Evolutionary conservation across 1,139 yeast species (phyloP).

Genomic region (Debaryomyces robertsiae): DNA sequence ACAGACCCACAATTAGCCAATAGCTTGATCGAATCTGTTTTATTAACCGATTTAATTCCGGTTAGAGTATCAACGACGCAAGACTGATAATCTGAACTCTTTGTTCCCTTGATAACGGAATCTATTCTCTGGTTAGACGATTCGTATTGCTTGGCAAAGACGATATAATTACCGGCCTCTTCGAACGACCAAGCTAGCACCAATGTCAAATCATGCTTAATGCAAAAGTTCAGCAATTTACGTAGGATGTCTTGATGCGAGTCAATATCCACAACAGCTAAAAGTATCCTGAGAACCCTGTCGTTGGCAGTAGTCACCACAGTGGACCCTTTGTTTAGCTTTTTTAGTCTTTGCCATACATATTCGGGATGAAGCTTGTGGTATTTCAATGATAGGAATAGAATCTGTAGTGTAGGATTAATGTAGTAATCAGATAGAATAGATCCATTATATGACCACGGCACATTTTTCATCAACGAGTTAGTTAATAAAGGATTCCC

Average conservation of each 20-base stretch:
- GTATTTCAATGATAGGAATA: conserved; percentile 77
- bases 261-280: conserved; percentile 79
- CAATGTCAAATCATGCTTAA: conserved; percentile 70
- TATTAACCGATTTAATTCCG: conserved; percentile 55
- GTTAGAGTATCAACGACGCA: conserved; percentile 55
- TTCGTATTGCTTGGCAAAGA: conserved; percentile 52
- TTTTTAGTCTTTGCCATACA: conserved; percentile 67
- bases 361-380: conserved; percentile 90
- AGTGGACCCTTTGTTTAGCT: conserved; percentile 39
- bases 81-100: conserved; percentile 49
- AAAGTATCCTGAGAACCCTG: conserved; percentile 58
- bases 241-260: conserved; percentile 69
- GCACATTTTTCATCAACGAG: conserved; percentile 39
- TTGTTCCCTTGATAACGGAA: conserved; percentile 43
- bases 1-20: conserved; percentile 56
- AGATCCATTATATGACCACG: conserved; percentile 39
- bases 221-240: conserved; percentile 68
- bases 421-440: conserved; percentile 66
- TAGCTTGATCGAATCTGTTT: conserved; percentile 59
- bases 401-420: conserved; percentile 62
- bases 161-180: conserved; percentile 83
- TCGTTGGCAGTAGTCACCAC: conserved; percentile 31
- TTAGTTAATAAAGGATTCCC: conserved; percentile 47
- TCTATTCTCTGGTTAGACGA: conserved; percentile 28
- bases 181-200: conserved; percentile 80